Conservation (phyloP, 2,329 filamentous ascomycete genomes). For the Tolypocladium tundrense region DNA sequence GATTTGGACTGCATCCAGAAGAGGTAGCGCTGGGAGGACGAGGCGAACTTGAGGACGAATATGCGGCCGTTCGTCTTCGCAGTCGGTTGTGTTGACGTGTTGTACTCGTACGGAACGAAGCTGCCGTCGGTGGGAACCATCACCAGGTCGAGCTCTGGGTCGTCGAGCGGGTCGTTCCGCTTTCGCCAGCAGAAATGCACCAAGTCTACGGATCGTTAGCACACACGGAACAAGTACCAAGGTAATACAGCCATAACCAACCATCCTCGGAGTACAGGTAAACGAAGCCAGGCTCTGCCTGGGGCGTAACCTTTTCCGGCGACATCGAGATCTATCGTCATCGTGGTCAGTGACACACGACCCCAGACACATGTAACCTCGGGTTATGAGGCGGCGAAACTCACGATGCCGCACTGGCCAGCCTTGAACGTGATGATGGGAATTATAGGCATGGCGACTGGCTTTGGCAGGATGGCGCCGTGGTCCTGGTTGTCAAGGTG, state of each 20-base stretch:
- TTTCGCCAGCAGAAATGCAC: slow-evolving; percentile 97
- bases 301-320: slow-evolving; percentile 63
- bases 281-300: slow-evolving; percentile 69
- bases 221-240: background rate
- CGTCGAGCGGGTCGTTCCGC: slow-evolving; percentile 56
- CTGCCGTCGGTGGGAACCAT: slow-evolving; percentile 87
- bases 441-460: slow-evolving; percentile 59
- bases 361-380: slow-evolving; percentile 10
- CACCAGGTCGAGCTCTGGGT: slow-evolving; percentile 78
- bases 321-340: slow-evolving; percentile 31
- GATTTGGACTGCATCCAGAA: slow-evolving; percentile 96
- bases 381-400: slow-evolving; percentile 16
- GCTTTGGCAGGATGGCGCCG: background rate
- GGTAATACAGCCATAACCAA: slow-evolving; percentile 17
- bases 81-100: slow-evolving; percentile 42
- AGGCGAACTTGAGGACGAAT: slow-evolving; percentile 87
- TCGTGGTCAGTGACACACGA: slow-evolving; percentile 15
- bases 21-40: slow-evolving; percentile 80
- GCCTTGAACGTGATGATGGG: slow-evolving; percentile 96
- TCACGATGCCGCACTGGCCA: slow-evolving; percentile 74
- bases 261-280: slow-evolving; percentile 92
- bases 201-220: slow-evolving; percentile 49
- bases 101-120: slow-evolving; percentile 70
- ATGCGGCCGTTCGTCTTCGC: slow-evolving; percentile 77
- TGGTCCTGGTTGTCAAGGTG: background rate